phyloP scores from a whole-genome alignment of 495 filamentous ascomycete species.

The Terfezia claveryi region DNA sequence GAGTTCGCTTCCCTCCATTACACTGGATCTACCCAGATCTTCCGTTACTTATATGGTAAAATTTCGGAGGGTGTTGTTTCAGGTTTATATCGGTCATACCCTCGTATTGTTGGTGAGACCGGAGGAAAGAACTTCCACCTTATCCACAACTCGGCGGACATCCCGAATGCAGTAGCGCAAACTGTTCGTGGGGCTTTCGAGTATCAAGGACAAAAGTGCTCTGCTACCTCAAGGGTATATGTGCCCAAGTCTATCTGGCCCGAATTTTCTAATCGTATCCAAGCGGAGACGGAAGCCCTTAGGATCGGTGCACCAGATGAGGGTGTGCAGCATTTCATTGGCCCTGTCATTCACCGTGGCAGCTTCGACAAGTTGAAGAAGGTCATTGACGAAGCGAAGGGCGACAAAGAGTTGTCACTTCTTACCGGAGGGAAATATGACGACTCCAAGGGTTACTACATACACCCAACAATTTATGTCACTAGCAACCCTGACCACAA shows the following conservation, averaged over 20 bases:
- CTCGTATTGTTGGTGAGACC: slow-evolving; percentile 66
- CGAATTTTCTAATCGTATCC: slow-evolving; percentile 38
- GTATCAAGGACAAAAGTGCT: slow-evolving; percentile 81
- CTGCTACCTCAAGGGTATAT: slow-evolving; percentile 56
- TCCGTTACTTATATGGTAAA: slow-evolving; percentile 48
- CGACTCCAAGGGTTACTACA: slow-evolving; percentile 42
- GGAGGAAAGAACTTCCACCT: slow-evolving; percentile 88
- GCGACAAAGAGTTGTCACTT: slow-evolving; percentile 38
- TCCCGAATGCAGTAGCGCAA: slow-evolving; percentile 53
- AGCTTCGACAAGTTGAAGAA: slow-evolving; percentile 49
- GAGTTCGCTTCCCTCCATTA: slow-evolving; percentile 62
- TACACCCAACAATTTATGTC: slow-evolving; percentile 54
- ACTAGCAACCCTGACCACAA: slow-evolving; percentile 34
- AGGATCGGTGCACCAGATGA: slow-evolving; percentile 46
- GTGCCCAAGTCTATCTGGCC: slow-evolving; percentile 48
- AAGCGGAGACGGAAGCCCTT: slow-evolving; percentile 41
- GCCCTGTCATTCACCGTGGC: slow-evolving; percentile 52
- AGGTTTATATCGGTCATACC: slow-evolving; percentile 49
- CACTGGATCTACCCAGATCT: slow-evolving; percentile 61
- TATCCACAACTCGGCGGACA: slow-evolving; percentile 48
- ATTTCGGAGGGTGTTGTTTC: slow-evolving; percentile 48
- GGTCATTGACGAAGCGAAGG: slow-evolving; percentile 45
- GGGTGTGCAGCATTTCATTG: slow-evolving; percentile 42
- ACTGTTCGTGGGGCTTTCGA: slow-evolving; percentile 76
- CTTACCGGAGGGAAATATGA: slow-evolving; percentile 51